phyloP scores from a whole-genome alignment of 1,284 basidiomycete species.

The Malassezia psittaci region DNA sequence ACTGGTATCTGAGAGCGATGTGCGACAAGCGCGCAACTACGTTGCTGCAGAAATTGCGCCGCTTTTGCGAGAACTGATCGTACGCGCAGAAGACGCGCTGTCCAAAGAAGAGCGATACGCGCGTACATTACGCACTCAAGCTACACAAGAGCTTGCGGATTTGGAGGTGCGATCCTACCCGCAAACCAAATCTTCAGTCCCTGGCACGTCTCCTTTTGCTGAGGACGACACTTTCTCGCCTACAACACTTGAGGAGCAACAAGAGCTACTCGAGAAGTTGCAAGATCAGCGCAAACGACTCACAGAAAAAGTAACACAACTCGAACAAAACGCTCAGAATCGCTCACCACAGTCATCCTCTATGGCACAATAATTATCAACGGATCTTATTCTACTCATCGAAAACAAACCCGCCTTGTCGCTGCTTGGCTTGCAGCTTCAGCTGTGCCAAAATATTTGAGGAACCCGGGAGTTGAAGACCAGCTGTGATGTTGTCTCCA shows the following conservation, averaged over 20 bases:
- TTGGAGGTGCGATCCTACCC: not conserved
- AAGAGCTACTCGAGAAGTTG: slow-evolving; percentile 6
- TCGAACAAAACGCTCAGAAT: slow-evolving; percentile 2
- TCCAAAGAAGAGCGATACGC: slow-evolving; percentile 9
- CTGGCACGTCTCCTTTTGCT: no score
- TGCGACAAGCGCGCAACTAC: slow-evolving; percentile 11
- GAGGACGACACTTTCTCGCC: not conserved
- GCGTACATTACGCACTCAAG: slow-evolving; percentile 12
- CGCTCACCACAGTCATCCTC: not conserved
- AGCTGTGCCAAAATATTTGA: slow-evolving; percentile 10
- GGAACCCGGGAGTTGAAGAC: slow-evolving; percentile 51
- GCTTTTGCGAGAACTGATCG: slow-evolving; percentile 14
- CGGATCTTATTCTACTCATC: not conserved
- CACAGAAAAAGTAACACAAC: slow-evolving; percentile 4
- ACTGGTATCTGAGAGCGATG: slow-evolving; percentile 14
- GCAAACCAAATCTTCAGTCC: not conserved
- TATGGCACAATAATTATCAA: not conserved
- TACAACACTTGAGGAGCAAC: slow-evolving; percentile 5
- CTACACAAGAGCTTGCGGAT: slow-evolving; percentile 12
- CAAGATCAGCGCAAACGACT: slow-evolving; percentile 5
- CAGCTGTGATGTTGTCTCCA: slow-evolving; percentile 70
- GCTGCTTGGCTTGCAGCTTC: slow-evolving; percentile 3
- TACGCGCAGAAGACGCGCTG: slow-evolving; percentile 14
- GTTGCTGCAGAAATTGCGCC: slow-evolving; percentile 17
- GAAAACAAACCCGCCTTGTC: slow-evolving; percentile 6